These are phyloP conservation scores for Gymnopilus dilepis DNA, from an alignment of 768 basidiomycete species.

Conservation along the genomic window DNA sequence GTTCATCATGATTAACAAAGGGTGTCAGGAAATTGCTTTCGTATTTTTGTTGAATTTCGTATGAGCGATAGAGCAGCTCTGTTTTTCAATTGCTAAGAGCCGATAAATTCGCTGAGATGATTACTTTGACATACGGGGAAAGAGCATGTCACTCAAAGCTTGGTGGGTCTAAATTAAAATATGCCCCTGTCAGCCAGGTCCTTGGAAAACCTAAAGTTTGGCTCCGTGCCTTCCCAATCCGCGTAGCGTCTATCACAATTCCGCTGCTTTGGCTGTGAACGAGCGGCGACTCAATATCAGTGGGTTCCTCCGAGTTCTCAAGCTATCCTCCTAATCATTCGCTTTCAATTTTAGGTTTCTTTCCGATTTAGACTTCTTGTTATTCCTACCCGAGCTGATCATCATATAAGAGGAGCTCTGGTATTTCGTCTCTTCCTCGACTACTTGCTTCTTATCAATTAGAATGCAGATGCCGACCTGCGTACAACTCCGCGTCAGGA, in stretches of 20 bases:
- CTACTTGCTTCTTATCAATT: neutral
- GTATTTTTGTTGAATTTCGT: neutral
- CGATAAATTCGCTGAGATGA: neutral
- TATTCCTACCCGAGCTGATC: constrained; percentile 9
- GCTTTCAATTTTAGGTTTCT: neutral
- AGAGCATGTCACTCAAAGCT: neutral
- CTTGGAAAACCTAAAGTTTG: neutral
- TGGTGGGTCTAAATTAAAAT: neutral
- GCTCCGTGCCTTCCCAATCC: constrained; percentile 19
- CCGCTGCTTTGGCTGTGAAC: neutral
- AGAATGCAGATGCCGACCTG: constrained; percentile 74
- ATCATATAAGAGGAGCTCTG: constrained; percentile 9
- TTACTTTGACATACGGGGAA: neutral
- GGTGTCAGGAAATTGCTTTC: neutral
- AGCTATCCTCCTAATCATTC: neutral
- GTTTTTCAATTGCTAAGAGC: neutral
- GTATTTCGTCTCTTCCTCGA: neutral
- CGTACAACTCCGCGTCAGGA: constrained; percentile 63
- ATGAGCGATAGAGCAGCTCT: neutral
- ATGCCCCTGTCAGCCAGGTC: neutral
- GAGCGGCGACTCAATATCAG: neutral
- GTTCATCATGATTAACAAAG: constrained; percentile 1
- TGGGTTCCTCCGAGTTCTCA: constrained; percentile 3
- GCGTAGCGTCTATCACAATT: constrained; percentile 15
- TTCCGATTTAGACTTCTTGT: constrained; percentile 2